Evolutionary conservation across 306 rosid species (phyloP), one percentile per base, ranked within the genome.

Genomic region (Cucurbita argyrosperma): DNA sequence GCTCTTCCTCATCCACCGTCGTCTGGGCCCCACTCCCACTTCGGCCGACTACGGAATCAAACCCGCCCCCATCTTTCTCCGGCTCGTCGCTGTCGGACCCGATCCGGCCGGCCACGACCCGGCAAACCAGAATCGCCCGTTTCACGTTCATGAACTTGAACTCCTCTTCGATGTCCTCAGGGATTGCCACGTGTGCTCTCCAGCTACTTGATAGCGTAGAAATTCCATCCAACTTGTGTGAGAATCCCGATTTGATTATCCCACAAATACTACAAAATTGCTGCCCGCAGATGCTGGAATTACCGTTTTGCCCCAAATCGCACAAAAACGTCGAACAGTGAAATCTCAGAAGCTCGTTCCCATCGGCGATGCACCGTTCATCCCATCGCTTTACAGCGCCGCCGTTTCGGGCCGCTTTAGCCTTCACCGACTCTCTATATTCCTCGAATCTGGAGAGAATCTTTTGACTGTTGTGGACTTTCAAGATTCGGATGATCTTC

Each of bases 281-380:
- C 61, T 87, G 92, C 16, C 78, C 79, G 75, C 99, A 94, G 69
- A 91, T 78, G 7, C 87, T 78, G 13, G 92, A 94, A 77, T 82
- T 76, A 61, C 99, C 96, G 7, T 84, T 78, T 0, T 67, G 83
- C 72, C 99, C 99, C 80, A 94, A 68, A 1, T 91, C 96, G 56
- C 99, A 94, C 0, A 88, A 74, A 6, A 94, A 94, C 1, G 97
- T 94, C 0, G 96, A 84, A 26, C 99, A 91, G 84, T 94, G 99
- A 56, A 94, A 94, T 10, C 99, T 79, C 91, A 94, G 78, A 4
- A 94, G 89, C 81, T 94, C 99, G 77, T 94, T 94, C 2, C 97
- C 99, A 54, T 94, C 99, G 10, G 99, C 99, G 8, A 89, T 78
- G 77, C 97, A 91, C 72, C 97, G 79, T 83, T 90, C 98, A 71